phyloP scores from a whole-genome alignment of 2,329 filamentous ascomycete genomes.

The Penicillium vulpinum region DNA sequence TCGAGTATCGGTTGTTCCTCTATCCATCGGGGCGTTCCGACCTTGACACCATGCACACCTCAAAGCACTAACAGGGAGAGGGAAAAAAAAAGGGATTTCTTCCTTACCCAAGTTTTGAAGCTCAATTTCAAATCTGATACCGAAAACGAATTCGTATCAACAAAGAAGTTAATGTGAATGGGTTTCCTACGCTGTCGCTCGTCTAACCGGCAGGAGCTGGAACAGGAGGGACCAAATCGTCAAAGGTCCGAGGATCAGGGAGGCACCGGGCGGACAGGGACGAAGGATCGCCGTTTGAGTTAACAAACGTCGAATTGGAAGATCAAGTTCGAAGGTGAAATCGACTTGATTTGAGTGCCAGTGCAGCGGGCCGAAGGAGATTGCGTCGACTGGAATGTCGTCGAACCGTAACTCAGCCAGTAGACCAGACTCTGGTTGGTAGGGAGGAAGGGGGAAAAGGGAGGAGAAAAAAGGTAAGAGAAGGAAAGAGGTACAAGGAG shows the following conservation, averaged over 20 bases:
- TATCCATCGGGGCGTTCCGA: slow-evolving; percentile 6
- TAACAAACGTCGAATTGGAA: slow-evolving; percentile 42
- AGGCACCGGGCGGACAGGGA: slow-evolving; percentile 33
- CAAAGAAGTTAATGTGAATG: neutral
- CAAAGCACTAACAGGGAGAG: slow-evolving; percentile 1
- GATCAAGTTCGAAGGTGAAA: slow-evolving; percentile 41
- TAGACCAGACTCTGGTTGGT: slow-evolving; percentile 41
- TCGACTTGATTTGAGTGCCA: slow-evolving; percentile 42
- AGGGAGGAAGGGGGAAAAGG: slow-evolving; percentile 21
- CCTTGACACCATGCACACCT: slow-evolving; percentile 11
- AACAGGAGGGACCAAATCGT: slow-evolving; percentile 35
- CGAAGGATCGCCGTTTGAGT: slow-evolving; percentile 38
- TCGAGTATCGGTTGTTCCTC: neutral
- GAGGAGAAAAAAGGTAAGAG: slow-evolving; percentile 26
- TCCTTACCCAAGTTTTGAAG: slow-evolving; percentile 21
- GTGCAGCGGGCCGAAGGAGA: slow-evolving; percentile 31
- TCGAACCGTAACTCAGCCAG: slow-evolving; percentile 32
- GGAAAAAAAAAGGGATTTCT: slow-evolving; percentile 1
- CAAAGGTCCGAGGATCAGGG: slow-evolving; percentile 31
- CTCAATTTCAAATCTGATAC: slow-evolving; percentile 20
- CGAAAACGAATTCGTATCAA: slow-evolving; percentile 14
- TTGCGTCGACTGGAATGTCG: slow-evolving; percentile 25
- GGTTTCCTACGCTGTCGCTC: slow-evolving; percentile 35
- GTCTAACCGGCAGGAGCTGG: slow-evolving; percentile 43
- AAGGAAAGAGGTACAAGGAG: slow-evolving; percentile 37